These are phyloP conservation scores for Lentinula lateritia DNA, from an alignment of 768 basidiomycete genomes.

Conservation along the genomic window DNA sequence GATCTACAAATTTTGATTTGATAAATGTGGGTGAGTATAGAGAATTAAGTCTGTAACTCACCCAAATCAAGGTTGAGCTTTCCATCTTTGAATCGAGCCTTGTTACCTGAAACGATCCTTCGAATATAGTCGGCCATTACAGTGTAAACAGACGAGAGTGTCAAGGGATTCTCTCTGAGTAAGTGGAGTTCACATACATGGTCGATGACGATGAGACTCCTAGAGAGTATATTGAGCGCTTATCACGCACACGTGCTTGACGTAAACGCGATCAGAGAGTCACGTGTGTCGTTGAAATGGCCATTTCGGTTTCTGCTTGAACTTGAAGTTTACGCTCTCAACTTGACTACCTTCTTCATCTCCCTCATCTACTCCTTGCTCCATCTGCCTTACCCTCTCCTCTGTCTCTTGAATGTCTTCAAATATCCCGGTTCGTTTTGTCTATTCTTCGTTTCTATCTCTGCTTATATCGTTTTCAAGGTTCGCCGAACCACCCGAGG, in stretches of 20 bases:
- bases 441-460: conserved; percentile 3
- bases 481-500: conserved; percentile 7
- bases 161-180: neutral
- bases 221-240: neutral
- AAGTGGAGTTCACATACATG: neutral
- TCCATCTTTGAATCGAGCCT: conserved; percentile 70
- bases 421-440: conserved; percentile 36
- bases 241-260: neutral
- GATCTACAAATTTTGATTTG: conserved; percentile 26
- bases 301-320: neutral
- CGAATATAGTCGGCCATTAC: conserved; percentile 62
- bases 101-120: conserved; percentile 75
- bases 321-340: neutral
- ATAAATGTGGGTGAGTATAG: neutral
- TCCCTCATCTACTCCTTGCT: neutral
- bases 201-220: neutral
- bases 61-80: conserved; percentile 67
- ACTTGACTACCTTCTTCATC: neutral
- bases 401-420: conserved; percentile 31
- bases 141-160: neutral
- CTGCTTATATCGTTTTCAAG: neutral
- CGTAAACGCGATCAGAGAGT: neutral
- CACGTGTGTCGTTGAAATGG: neutral
- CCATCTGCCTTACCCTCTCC: neutral
- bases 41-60: conserved; percentile 19